phyloP scores from a whole-genome alignment of 768 basidiomycete species.

The Hypholoma sublateritium region DNA sequence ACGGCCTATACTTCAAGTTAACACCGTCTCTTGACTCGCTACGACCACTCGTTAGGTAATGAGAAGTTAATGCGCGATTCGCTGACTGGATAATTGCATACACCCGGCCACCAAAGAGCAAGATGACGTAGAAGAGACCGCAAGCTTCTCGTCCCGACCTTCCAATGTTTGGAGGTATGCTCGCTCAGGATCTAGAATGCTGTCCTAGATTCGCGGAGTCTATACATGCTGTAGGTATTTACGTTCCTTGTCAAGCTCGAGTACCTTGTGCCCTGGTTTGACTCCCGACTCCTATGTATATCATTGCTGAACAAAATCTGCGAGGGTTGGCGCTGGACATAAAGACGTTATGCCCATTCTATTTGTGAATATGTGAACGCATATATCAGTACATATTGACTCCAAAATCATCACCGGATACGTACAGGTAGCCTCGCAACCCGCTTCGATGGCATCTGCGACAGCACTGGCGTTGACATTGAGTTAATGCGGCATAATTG shows the following conservation, averaged over 20 bases:
- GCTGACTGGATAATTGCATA: background rate
- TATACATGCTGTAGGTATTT: background rate
- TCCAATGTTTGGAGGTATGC: too few species aligned
- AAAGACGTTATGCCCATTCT: constrained; percentile 5
- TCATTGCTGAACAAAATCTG: background rate
- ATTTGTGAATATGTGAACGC: constrained; percentile 9
- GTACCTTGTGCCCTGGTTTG: constrained; percentile 7
- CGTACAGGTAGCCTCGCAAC: constrained; percentile 21
- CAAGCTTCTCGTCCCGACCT: too few species aligned
- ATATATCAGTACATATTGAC: constrained; percentile 17
- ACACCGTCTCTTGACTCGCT: constrained; percentile 7
- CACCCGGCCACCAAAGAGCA: too few species aligned
- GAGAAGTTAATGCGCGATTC: background rate
- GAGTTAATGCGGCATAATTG: constrained; percentile 20
- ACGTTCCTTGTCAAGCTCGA: constrained; percentile 3
- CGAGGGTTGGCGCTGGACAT: constrained; percentile 7
- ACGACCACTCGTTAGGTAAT: background rate
- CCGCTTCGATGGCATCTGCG: constrained; percentile 16
- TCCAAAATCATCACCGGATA: constrained; percentile 8
- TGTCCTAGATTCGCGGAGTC: background rate
- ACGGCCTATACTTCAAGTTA: constrained; percentile 15
- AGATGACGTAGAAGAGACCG: too few species aligned
- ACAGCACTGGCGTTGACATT: constrained; percentile 17
- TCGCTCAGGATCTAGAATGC: background rate
- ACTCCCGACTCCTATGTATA: background rate